Evolutionary conservation across 768 basidiomycete species (phyloP).

Genomic region (Naematelia aurantialba): DNA sequence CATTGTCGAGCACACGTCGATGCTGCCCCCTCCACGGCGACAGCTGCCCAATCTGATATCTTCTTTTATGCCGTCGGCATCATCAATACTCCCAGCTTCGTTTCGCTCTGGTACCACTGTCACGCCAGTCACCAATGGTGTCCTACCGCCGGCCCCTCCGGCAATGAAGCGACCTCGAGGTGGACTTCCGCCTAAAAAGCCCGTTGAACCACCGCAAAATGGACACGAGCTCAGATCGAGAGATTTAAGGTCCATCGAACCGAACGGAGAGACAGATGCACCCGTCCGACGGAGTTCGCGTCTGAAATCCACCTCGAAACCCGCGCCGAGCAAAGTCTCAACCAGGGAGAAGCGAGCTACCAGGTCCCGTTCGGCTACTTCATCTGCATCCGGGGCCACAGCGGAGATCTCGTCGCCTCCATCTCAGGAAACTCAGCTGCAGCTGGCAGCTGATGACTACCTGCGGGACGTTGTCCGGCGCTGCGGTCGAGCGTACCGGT

Average conservation of each 20-base stretch:
- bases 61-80: no score
- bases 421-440: constrained; percentile 25
- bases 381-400: constrained; percentile 28
- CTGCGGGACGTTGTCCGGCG: constrained; percentile 74
- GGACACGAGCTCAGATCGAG: background rate
- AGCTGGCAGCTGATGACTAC: constrained; percentile 70
- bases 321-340: constrained; percentile 8
- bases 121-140: background rate
- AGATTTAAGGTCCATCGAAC: constrained; percentile 35
- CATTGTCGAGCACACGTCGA: constrained; percentile 14
- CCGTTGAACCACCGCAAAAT: constrained; percentile 9
- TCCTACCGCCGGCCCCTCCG: constrained; percentile 25
- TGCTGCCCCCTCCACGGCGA: constrained; percentile 18
- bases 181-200: constrained; percentile 10
- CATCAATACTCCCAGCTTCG: constrained; percentile 25
- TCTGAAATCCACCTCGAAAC: constrained; percentile 18
- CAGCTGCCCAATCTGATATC: constrained; percentile 34
- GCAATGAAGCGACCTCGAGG: constrained; percentile 42
- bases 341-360: constrained; percentile 15
- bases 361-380: constrained; percentile 31
- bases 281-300: constrained; percentile 28
- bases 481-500: constrained; percentile 75
- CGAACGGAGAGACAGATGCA: constrained; percentile 28
- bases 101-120: constrained; percentile 17
- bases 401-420: constrained; percentile 21